phyloP scores from a whole-genome alignment of 2,329 filamentous ascomycete genomes.

The Venturiaceae sp. region DNA sequence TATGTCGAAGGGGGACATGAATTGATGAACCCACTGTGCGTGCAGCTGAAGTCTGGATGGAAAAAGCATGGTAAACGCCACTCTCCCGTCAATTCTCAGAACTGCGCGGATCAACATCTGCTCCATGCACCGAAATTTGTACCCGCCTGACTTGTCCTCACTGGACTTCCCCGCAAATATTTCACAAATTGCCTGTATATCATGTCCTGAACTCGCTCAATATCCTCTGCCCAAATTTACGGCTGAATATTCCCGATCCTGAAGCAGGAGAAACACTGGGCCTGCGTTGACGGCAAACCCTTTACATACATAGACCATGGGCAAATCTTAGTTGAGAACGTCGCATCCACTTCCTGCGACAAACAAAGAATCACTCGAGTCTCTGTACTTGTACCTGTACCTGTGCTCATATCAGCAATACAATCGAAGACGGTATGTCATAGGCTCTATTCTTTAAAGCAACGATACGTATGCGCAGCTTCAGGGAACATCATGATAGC shows the following conservation, averaged over 20 bases:
- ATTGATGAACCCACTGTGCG: too few species aligned
- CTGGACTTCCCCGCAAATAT: not conserved
- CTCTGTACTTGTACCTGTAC: not conserved
- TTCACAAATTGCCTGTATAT: not conserved
- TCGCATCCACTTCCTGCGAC: not conserved
- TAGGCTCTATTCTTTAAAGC: too few species aligned
- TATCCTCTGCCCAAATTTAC: not conserved
- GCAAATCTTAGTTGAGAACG: not conserved
- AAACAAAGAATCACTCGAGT: not conserved
- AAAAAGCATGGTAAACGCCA: not conserved
- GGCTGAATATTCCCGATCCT: not conserved
- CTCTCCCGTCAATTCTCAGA: not conserved
- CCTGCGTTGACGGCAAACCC: not conserved
- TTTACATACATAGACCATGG: not conserved
- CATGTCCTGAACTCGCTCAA: not conserved
- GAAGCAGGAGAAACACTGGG: not conserved
- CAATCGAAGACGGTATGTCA: not conserved
- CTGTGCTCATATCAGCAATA: too few species aligned
- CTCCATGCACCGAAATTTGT: not conserved
- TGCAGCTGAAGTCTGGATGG: not conserved
- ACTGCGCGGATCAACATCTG: not conserved
- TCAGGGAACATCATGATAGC: not conserved
- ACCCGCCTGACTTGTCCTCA: not conserved
- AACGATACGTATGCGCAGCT: too few species aligned
- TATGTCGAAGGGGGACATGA: too few species aligned